Conservation (phyloP, 2,329 filamentous ascomycete species). For the Venturia effusa region DNA sequence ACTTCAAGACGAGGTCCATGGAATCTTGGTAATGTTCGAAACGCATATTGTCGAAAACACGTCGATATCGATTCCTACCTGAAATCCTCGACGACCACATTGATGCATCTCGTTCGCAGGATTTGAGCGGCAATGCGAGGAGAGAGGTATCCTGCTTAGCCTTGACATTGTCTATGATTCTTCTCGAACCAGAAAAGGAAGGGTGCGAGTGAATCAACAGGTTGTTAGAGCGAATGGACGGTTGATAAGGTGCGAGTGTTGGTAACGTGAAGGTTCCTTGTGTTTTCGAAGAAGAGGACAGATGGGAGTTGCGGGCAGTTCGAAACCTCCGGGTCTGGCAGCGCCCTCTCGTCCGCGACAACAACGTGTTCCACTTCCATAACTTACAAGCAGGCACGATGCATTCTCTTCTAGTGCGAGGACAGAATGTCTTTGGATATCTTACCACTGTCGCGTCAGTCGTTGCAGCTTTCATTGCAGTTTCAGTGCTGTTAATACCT, state of each 20-base stretch:
- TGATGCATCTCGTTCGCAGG: too few species aligned
- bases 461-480: constrained; percentile 67
- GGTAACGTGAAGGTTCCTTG: background rate
- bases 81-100: too few species aligned
- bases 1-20: too few species aligned
- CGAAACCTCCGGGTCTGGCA: background rate
- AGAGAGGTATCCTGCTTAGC: too few species aligned
- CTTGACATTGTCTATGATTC: too few species aligned
- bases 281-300: background rate
- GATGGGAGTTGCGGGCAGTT: background rate
- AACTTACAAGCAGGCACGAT: constrained; percentile 42
- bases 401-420: constrained; percentile 76
- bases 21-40: too few species aligned
- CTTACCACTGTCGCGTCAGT: constrained; percentile 89
- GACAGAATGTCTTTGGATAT: constrained; percentile 93
- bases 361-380: background rate
- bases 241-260: background rate
- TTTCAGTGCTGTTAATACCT: constrained; percentile 62
- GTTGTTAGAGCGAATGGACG: background rate
- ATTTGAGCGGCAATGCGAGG: too few species aligned
- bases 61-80: too few species aligned
- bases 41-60: too few species aligned
- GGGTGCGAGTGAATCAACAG: too few species aligned
- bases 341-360: background rate
- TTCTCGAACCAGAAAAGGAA: too few species aligned